These are phyloP conservation scores for Testicularia cyperi DNA, from an alignment of 1,284 basidiomycete species.

Conservation along the genomic window DNA sequence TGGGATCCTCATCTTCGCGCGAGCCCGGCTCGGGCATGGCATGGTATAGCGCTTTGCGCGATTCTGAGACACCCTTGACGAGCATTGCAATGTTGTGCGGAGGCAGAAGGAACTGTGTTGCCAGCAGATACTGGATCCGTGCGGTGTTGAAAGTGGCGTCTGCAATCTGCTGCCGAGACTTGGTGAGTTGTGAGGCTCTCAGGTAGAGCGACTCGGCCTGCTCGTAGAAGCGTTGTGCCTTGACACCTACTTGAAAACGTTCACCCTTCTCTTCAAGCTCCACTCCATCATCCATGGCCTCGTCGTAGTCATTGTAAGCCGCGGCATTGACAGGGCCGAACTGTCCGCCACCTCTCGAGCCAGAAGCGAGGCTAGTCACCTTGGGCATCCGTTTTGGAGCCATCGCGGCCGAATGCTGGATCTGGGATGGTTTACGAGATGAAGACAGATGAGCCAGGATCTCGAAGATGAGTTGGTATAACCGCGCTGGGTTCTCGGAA, in stretches of 20 bases:
- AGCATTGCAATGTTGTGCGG: constrained; percentile 16
- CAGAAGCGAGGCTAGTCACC: constrained; percentile 11
- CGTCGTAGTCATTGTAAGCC: constrained; percentile 34
- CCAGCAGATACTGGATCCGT: constrained; percentile 38
- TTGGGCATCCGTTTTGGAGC: constrained; percentile 26
- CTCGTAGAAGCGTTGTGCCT: constrained; percentile 41
- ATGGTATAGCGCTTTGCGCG: constrained; percentile 18
- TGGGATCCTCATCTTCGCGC: too few species aligned
- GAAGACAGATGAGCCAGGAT: too few species aligned
- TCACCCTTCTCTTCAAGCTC: constrained; percentile 48
- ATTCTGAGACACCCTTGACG: constrained; percentile 14
- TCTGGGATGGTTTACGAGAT: too few species aligned
- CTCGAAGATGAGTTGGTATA: too few species aligned
- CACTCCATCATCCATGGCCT: constrained; percentile 43
- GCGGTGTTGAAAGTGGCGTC: constrained; percentile 33
- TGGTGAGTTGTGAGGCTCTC: constrained; percentile 16
- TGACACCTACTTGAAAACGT: constrained; percentile 36
- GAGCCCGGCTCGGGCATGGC: too few species aligned
- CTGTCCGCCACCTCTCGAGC: constrained; percentile 6
- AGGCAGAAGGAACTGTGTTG: constrained; percentile 35
- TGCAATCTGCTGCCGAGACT: constrained; percentile 6
- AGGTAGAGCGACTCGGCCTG: constrained; percentile 25
- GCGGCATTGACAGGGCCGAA: constrained; percentile 17
- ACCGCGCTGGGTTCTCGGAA: too few species aligned
- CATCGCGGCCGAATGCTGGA: too few species aligned